Conservation (phyloP, 2,329 filamentous ascomycete species). For the Mycosphaerella sp. region DNA sequence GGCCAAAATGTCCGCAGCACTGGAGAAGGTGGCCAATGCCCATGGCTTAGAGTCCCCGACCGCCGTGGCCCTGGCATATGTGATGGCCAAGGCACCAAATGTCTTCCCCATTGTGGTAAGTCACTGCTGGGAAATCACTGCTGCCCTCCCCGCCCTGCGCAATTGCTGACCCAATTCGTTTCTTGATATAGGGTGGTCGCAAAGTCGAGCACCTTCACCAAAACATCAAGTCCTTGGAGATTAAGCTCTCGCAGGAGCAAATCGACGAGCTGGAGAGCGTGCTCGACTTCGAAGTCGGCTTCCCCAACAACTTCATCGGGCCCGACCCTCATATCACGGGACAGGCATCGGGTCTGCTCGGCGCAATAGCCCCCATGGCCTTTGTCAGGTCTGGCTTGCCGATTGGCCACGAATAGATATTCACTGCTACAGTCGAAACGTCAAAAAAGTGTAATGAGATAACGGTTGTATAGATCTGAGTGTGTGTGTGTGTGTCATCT, state of each 20-base stretch:
- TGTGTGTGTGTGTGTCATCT: background rate
- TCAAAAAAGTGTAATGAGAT: background rate
- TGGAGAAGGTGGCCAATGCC: slow-evolving; percentile 54
- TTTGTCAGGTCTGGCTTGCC: slow-evolving; percentile 27
- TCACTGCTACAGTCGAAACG: background rate
- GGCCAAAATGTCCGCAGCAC: slow-evolving; percentile 48
- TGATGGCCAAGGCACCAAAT: slow-evolving; percentile 55
- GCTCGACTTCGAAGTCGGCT: slow-evolving; percentile 58
- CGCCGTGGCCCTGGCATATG: slow-evolving; percentile 56
- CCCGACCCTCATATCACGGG: slow-evolving; percentile 29
- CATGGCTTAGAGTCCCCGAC: slow-evolving; percentile 41
- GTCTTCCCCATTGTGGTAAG: slow-evolving; percentile 52
- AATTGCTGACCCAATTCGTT: background rate
- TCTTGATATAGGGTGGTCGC: slow-evolving; percentile 47
- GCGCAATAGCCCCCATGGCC: slow-evolving; percentile 25
- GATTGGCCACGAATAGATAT: slow-evolving; percentile 30
- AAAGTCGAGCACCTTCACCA: slow-evolving; percentile 62
- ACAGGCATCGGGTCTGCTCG: slow-evolving; percentile 24
- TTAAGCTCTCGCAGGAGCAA: slow-evolving; percentile 56
- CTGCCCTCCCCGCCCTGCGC: too few species aligned
- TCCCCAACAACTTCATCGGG: slow-evolving; percentile 56
- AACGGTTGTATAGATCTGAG: background rate
- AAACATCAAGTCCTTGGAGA: slow-evolving; percentile 61
- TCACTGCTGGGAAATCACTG: background rate
- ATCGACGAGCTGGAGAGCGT: slow-evolving; percentile 60